phyloP scores from a whole-genome alignment of 768 basidiomycete genomes.

The Russula abietina region DNA sequence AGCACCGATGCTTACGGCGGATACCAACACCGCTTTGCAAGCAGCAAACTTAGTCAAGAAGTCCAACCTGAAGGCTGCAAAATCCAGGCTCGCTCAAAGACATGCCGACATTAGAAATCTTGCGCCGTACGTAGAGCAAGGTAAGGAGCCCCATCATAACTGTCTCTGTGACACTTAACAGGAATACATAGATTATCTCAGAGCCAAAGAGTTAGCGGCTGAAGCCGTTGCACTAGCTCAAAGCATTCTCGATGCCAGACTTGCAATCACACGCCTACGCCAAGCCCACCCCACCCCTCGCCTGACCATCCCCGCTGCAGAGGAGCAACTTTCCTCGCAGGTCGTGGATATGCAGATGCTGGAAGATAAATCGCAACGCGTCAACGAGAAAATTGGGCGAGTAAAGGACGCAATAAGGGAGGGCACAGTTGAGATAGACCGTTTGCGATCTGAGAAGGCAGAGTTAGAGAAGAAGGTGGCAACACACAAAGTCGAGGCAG shows the following conservation, averaged over 20 bases:
- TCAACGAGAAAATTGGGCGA: conserved; percentile 45
- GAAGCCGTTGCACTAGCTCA: conserved; percentile 59
- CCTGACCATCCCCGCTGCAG: conserved; percentile 69
- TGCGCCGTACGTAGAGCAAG: conserved; percentile 65
- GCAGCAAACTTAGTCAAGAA: conserved; percentile 66
- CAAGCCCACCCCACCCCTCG: conserved; percentile 77
- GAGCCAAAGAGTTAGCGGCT: conserved; percentile 45
- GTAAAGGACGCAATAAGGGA: conserved; percentile 60
- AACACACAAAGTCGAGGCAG: conserved; percentile 44
- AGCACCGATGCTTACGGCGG: conserved; percentile 70
- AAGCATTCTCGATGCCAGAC: conserved; percentile 76
- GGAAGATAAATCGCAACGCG: conserved; percentile 54
- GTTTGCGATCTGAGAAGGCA: conserved; percentile 50
- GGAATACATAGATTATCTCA: conserved; percentile 47
- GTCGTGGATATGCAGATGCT: conserved; percentile 75
- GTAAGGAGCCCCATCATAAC: conserved; percentile 30
- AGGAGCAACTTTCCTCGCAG: conserved; percentile 66
- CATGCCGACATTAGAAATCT: conserved; percentile 56
- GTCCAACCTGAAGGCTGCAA: conserved; percentile 55
- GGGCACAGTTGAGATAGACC: conserved; percentile 51
- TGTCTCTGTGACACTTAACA: background rate
- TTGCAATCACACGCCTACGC: conserved; percentile 72
- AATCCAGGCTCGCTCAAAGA: conserved; percentile 54
- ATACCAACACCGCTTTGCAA: conserved; percentile 66
- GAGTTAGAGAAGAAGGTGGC: conserved; percentile 68